Conservation (phyloP, 345 rosid genomes). For the Luvunga scandens region DNA sequence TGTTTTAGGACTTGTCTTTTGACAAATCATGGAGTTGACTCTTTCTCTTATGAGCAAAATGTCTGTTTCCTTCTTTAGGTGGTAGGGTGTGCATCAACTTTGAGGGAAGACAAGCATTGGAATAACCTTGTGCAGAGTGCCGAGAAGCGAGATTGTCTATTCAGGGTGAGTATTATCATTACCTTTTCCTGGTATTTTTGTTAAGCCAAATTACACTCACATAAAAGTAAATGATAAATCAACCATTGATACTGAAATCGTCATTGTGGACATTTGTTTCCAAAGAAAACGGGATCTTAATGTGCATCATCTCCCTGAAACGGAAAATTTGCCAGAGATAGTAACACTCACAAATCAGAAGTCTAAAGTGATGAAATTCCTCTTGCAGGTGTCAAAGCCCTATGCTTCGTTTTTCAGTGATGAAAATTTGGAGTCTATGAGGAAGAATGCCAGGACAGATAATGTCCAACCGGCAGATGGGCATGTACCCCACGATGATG, state of each 20-base stretch:
- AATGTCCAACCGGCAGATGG: conserved; percentile 27
- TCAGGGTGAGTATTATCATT: conserved; percentile 45
- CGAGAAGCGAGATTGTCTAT: conserved; percentile 49
- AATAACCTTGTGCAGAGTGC: conserved; percentile 76
- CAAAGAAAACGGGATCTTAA: neutral
- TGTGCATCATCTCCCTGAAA: neutral
- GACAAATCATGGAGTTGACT: neutral
- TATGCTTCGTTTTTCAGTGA: conserved; percentile 57
- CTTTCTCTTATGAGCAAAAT: neutral
- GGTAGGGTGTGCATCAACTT: conserved; percentile 79
- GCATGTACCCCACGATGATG: conserved; percentile 16
- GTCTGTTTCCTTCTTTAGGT: conserved; percentile 48
- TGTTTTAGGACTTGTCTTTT: neutral
- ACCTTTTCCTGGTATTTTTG: neutral
- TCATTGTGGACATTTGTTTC: neutral
- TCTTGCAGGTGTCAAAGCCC: conserved; percentile 78
- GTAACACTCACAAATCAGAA: neutral
- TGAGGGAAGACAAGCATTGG: conserved; percentile 79
- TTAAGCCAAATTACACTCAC: neutral
- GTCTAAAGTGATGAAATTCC: conserved; percentile 7
- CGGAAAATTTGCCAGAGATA: neutral
- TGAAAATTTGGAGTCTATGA: conserved; percentile 52
- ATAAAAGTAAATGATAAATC: neutral
- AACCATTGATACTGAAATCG: neutral
- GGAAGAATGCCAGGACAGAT: conserved; percentile 11